phyloP scores from a whole-genome alignment of 129 eudicot genomes.

The Glebionis coronaria region DNA sequence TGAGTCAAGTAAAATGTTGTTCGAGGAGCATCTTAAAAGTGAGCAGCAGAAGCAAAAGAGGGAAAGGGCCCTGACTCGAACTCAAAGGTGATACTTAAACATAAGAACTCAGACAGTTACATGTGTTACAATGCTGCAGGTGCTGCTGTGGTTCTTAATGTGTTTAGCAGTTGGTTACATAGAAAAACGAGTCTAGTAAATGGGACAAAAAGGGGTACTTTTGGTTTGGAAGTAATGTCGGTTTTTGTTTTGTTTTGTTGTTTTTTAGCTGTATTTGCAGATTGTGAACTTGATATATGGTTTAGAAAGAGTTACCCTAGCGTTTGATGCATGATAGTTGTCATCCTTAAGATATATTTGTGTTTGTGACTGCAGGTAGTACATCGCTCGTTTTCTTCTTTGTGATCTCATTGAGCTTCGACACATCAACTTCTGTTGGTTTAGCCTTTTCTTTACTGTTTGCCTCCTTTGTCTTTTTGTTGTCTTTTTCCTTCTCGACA shows the following conservation, averaged over 20 bases:
- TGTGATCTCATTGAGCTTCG: too few species aligned
- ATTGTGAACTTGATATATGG: slow-evolving; percentile 16
- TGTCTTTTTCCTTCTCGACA: too few species aligned
- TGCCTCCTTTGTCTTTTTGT: too few species aligned
- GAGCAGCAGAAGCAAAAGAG: slow-evolving; percentile 35
- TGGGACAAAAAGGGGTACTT: not conserved
- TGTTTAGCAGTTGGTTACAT: slow-evolving; percentile 30
- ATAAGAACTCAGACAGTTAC: slow-evolving; percentile 73
- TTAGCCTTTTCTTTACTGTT: too few species aligned
- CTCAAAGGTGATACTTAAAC: slow-evolving; percentile 71
- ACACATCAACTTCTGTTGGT: too few species aligned
- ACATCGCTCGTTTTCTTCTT: too few species aligned
- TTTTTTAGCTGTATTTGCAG: slow-evolving; percentile 22
- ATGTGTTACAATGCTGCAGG: slow-evolving; percentile 30
- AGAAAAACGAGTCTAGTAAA: not conserved
- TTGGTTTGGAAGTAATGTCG: slow-evolving; percentile 18
- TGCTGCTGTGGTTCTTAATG: slow-evolving; percentile 23
- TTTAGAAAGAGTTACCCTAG: slow-evolving; percentile 3
- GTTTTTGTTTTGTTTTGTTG: slow-evolving; percentile 6
- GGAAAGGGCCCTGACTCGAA: slow-evolving; percentile 57
- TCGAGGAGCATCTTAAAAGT: slow-evolving; percentile 18
- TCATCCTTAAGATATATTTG: too few species aligned
- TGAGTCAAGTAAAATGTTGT: too few species aligned
- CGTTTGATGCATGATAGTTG: too few species aligned
- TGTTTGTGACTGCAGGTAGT: too few species aligned